Conservation (phyloP, 2,329 filamentous ascomycete species). For the Calonectria fujianensis region DNA sequence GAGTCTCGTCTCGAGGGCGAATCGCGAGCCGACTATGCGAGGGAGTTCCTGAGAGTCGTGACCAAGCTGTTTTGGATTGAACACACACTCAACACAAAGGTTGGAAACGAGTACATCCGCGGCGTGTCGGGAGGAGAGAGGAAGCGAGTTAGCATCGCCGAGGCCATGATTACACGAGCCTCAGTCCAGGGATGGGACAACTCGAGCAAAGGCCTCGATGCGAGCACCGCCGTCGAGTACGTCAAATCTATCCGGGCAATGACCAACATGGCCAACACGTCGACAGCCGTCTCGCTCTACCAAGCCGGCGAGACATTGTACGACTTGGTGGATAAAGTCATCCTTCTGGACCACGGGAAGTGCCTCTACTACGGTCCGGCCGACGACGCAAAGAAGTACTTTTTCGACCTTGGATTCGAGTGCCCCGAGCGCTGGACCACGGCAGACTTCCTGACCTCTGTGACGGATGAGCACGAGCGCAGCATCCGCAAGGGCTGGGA, state of each 20-base stretch:
- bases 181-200: constrained; percentile 85
- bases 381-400: constrained; percentile 79
- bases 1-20: constrained; percentile 75
- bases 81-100: constrained; percentile 80
- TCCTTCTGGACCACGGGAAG: constrained; percentile 83
- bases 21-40: constrained; percentile 72
- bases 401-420: constrained; percentile 81
- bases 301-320: constrained; percentile 81
- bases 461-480: constrained; percentile 84
- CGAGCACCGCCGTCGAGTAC: constrained; percentile 84
- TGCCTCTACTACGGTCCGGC: constrained; percentile 83
- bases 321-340: constrained; percentile 83
- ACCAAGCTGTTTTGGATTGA: constrained; percentile 83
- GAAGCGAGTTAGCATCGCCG: constrained; percentile 85
- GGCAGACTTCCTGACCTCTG: constrained; percentile 85
- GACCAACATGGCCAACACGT: constrained; percentile 82
- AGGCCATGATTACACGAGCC: constrained; percentile 76
- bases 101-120: constrained; percentile 81
- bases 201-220: constrained; percentile 82
- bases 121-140: constrained; percentile 78
- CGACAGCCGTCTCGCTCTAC: constrained; percentile 83
- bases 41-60: constrained; percentile 75
- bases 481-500: constrained; percentile 80
- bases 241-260: constrained; percentile 78
- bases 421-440: constrained; percentile 83